phyloP scores from a whole-genome alignment of 2,329 filamentous ascomycete genomes.

The Talaromyces sp. region DNA sequence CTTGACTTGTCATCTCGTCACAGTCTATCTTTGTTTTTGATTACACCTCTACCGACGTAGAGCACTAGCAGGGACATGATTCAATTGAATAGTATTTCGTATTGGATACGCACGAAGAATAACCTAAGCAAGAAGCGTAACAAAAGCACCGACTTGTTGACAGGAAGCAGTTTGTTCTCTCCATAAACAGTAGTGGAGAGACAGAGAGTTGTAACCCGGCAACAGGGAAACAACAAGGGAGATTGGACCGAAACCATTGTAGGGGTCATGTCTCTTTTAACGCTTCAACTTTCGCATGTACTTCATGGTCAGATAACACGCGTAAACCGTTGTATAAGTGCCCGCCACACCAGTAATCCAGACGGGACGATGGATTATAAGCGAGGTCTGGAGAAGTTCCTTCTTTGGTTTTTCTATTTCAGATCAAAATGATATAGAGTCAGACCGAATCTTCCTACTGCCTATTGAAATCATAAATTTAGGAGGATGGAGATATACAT shows the following conservation, averaged over 20 bases:
- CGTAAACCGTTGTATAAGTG: slow-evolving; percentile 13
- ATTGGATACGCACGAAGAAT: too few relatives aligned
- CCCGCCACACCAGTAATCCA: slow-evolving; percentile 11
- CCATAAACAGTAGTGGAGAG: neutral
- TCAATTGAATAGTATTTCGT: too few relatives aligned
- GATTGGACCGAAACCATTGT: neutral
- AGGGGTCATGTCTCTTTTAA: neutral
- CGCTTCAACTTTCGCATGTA: slow-evolving; percentile 7
- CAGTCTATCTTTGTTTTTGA: too few relatives aligned
- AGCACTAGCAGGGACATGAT: too few relatives aligned
- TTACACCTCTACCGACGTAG: too few relatives aligned
- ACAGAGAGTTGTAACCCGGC: neutral
- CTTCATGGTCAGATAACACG: slow-evolving; percentile 5
- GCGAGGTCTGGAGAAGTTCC: slow-evolving; percentile 12
- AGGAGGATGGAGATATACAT: neutral
- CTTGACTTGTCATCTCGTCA: too few relatives aligned
- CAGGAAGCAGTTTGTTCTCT: neutral
- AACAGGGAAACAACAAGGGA: neutral
- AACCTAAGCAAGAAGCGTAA: too few relatives aligned
- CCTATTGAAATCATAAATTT: too few relatives aligned
- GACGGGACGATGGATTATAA: slow-evolving; percentile 12
- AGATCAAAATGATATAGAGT: neutral
- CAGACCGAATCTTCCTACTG: neutral
- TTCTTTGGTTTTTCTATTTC: slow-evolving; percentile 12
- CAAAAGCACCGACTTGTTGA: too few relatives aligned